Evolutionary conservation across 192 early-diverging fungal genomes (phyloP).

Genomic region (Coemansia sp.): DNA sequence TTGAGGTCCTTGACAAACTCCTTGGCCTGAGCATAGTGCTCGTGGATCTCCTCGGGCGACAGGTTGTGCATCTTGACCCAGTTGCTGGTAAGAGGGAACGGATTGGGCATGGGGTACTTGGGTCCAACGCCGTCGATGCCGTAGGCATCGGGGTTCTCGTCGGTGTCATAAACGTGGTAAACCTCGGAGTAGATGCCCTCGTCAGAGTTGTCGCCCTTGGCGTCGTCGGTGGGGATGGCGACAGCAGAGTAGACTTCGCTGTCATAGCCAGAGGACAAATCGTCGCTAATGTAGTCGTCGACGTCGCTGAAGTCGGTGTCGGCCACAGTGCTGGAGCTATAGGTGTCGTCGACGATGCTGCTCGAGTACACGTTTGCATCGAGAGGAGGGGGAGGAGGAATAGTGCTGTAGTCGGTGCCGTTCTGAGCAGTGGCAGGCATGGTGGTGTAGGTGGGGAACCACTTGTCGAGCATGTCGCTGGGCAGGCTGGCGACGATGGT

Average conservation of each 20-base stretch:
- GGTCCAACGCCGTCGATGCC: conserved; percentile 24
- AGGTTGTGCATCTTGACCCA: conserved; percentile 47
- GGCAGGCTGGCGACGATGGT: conserved; percentile 24
- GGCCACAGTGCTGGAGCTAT: neutral
- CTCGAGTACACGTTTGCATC: conserved; percentile 9
- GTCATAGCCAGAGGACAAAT: neutral
- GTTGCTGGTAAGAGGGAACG: conserved; percentile 27
- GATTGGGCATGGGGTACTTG: conserved; percentile 48
- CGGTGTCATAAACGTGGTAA: conserved; percentile 12
- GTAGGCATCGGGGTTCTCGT: neutral
- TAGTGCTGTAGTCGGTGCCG: conserved; percentile 21
- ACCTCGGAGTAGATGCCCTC: conserved; percentile 20
- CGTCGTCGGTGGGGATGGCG: conserved; percentile 16
- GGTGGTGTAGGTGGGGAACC: conserved; percentile 41
- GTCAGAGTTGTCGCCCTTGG: neutral
- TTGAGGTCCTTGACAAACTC: conserved; percentile 51
- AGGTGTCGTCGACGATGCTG: conserved; percentile 14
- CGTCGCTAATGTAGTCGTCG: conserved; percentile 9
- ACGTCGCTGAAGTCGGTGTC: conserved; percentile 4
- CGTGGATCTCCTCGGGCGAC: conserved; percentile 30
- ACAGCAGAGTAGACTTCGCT: conserved; percentile 16
- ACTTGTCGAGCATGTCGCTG: conserved; percentile 34
- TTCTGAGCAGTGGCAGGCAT: conserved; percentile 7
- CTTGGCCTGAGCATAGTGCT: conserved; percentile 32
- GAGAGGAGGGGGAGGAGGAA: conserved; percentile 11